Base-by-base conservation (phyloP, 1,284 basidiomycete genomes). In the Cryptococcus sp. region DNA sequence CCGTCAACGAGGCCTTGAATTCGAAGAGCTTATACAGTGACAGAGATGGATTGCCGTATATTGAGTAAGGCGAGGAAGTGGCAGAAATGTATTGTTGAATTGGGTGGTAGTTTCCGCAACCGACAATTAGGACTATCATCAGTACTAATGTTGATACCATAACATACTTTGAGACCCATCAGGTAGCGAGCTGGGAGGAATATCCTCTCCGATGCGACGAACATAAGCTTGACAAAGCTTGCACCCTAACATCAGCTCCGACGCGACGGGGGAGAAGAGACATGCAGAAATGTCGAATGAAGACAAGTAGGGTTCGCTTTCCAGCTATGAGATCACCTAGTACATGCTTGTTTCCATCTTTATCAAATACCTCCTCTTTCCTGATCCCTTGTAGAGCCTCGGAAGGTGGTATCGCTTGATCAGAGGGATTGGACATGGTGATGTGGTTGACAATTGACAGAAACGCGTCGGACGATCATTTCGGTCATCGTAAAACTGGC, bases 231-330 rank as follows among this genome's bases (percentile, higher is more conserved):
- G 56, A 54, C 62, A 63, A 21, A 47, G 55, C 3, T 49, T 40
- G 25, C 57, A 59, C 57, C 54, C 57, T 56, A 25, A n/a, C 4
- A 48, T 28, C 24, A 24, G 11, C 9, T 3, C n/a, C 13, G 14
- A 18, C 19, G 43, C 23, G 32, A 14, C 42, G 10, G 14, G n/a
- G 43, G n/a, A 18, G n/a, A 31, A 16, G 4, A 36, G 7, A 11
- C 24, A n/a, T 11, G 65, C 64, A 67, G 37, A 57, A 65, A 59
- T 67, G 64, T 39, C 64, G 41, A 31, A 67, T 61, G 44, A 67
- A 67, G 5, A 67, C 34, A 18, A 63, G 44, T 2, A 57, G 45
- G 2, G 50, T 49, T 22, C 51, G 48, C 39, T 57, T 54, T 14
- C 47, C 61, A 10, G 50, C 43, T 31, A 50, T 49, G 18, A 67